A percentile compares a stretch with the other conserved stretches of the same genome.
Conservation (phyloP, 1,284 basidiomycete genomes). For the Heterobasidion irregulare region DNA sequence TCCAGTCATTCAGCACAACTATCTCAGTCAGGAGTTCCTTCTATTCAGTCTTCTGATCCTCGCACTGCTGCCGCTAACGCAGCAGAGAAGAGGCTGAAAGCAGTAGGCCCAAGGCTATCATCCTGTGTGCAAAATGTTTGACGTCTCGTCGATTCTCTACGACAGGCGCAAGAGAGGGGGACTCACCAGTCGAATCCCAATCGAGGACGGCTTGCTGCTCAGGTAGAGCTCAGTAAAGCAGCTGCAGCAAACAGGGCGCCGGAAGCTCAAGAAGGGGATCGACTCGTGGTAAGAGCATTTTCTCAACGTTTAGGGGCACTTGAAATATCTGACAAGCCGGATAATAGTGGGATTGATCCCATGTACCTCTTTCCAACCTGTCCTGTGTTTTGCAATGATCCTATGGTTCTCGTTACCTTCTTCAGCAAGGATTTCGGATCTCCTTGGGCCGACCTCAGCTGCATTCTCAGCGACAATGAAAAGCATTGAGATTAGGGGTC, state of each 20-base stretch:
- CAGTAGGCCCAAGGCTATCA: conserved; percentile 1
- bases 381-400: not conserved
- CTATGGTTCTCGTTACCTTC: not conserved
- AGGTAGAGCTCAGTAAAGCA: conserved; percentile 42
- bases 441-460: not conserved
- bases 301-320: not conserved
- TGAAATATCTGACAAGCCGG: not conserved
- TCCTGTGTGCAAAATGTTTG: not conserved
- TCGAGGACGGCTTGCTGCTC: conserved; percentile 50
- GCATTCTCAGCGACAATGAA: not conserved
- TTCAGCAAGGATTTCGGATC: not conserved
- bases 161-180: conserved; percentile 47
- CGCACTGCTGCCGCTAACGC: conserved; percentile 61
- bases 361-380: not conserved
- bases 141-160: conserved; percentile 15
- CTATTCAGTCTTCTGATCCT: conserved; percentile 26
- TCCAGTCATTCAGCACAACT: not conserved
- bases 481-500: not conserved
- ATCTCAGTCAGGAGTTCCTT: not conserved
- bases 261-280: conserved; percentile 43
- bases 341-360: conserved; percentile 2
- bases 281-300: conserved; percentile 48
- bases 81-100: conserved; percentile 33
- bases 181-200: conserved; percentile 56
- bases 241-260: conserved; percentile 35